phyloP scores from a whole-genome alignment of 2,329 filamentous ascomycete species.

The Sodiomyces alkalinus region DNA sequence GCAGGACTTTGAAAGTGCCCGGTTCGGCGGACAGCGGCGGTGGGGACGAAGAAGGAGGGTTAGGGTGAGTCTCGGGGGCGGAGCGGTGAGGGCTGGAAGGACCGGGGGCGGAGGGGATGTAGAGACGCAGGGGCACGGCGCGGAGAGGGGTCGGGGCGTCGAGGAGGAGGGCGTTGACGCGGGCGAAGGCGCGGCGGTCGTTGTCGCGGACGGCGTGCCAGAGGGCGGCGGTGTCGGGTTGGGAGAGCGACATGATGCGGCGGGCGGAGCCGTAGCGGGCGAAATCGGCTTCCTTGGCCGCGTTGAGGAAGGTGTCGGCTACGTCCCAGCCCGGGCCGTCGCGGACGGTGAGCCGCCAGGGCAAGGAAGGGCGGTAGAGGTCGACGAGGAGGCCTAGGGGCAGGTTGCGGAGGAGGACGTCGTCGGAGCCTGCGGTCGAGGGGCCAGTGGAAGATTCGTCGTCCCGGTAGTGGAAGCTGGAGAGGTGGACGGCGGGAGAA shows the following conservation, averaged over 20 bases:
- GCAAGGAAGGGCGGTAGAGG: slow-evolving; percentile 37
- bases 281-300: slow-evolving; percentile 66
- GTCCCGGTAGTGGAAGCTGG: slow-evolving; percentile 3
- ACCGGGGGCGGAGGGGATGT: slow-evolving; percentile 54
- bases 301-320: slow-evolving; percentile 47
- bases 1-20: slow-evolving; percentile 55
- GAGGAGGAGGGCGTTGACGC: slow-evolving; percentile 63
- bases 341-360: slow-evolving; percentile 38
- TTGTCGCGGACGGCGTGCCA: slow-evolving; percentile 73
- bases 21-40: slow-evolving; percentile 13
- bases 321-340: slow-evolving; percentile 45
- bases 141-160: slow-evolving; percentile 59
- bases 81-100: slow-evolving; percentile 2
- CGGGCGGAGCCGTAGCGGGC: slow-evolving; percentile 77
- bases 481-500: slow-evolving; percentile 28
- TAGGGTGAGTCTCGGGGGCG: neutral
- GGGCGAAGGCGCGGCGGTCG: slow-evolving; percentile 56
- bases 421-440: too few species aligned
- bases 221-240: slow-evolving; percentile 65
- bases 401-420: slow-evolving; percentile 36
- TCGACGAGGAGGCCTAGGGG: slow-evolving; percentile 39
- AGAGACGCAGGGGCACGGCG: slow-evolving; percentile 77
- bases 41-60: neutral
- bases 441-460: slow-evolving; percentile 46
- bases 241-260: slow-evolving; percentile 77